Evolutionary conservation across 140 eudicot genomes (phyloP).

Genomic region (Cichorium intybus): DNA sequence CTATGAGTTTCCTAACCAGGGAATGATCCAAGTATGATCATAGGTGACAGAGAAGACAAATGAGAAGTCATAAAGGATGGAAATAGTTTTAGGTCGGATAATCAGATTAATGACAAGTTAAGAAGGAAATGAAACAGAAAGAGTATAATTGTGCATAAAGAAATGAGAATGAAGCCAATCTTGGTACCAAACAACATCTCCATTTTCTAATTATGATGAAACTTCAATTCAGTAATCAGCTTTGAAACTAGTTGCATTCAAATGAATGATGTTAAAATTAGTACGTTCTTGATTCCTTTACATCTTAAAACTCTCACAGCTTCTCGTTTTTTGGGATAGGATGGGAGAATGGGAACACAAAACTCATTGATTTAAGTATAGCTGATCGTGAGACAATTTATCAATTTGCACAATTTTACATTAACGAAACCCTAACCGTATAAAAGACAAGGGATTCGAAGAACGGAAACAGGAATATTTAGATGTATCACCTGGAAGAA

Average conservation of each 20-base stretch:
- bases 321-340: neutral
- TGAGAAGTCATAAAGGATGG: slow-evolving; percentile 3
- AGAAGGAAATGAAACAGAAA: slow-evolving; percentile 9
- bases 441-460: neutral
- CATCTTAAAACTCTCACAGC: neutral
- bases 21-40: no score
- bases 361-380: no score
- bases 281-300: neutral
- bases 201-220: neutral
- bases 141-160: neutral
- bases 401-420: slow-evolving; percentile 1
- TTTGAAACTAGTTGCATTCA: neutral
- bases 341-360: neutral
- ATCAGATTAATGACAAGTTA: neutral
- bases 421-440: slow-evolving; percentile 16
- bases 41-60: neutral
- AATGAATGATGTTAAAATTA: slow-evolving; percentile 9
- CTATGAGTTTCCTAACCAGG: neutral
- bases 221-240: slow-evolving; percentile 1
- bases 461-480: slow-evolving; percentile 4
- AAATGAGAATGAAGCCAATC: neutral
- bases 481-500: slow-evolving; percentile 59
- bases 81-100: neutral
- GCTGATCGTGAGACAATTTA: neutral
- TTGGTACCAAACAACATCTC: neutral